phyloP scores from a whole-genome alignment of 495 filamentous ascomycete species.

The Aspergillus funiculosus region DNA sequence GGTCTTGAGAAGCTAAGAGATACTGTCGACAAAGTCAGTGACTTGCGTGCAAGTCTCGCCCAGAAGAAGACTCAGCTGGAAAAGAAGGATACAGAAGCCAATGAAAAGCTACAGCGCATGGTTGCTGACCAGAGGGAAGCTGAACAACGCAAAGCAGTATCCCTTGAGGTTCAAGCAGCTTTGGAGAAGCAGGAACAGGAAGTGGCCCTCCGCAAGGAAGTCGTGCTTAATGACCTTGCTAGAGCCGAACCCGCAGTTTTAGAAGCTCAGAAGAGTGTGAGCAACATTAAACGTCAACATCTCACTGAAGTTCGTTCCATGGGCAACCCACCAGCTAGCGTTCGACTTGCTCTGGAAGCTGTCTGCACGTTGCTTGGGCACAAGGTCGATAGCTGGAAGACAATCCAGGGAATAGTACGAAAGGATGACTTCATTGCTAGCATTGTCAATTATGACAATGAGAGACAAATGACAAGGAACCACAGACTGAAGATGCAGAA shows the following conservation, averaged over 20 bases:
- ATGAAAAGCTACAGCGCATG: slow-evolving; percentile 96
- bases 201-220: slow-evolving; percentile 73
- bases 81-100: slow-evolving; percentile 89
- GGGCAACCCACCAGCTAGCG: slow-evolving; percentile 81
- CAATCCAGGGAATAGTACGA: slow-evolving; percentile 78
- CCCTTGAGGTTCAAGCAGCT: slow-evolving; percentile 78
- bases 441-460: slow-evolving; percentile 96
- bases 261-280: slow-evolving; percentile 90
- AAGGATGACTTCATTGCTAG: slow-evolving; percentile 95
- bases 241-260: slow-evolving; percentile 88
- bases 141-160: slow-evolving; percentile 80
- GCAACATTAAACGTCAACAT: slow-evolving; percentile 95
- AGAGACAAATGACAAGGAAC: slow-evolving; percentile 82
- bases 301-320: slow-evolving; percentile 97
- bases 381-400: slow-evolving; percentile 84
- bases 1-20: slow-evolving; percentile 96
- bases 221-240: slow-evolving; percentile 83
- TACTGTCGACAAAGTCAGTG: slow-evolving; percentile 94
- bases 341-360: slow-evolving; percentile 86
- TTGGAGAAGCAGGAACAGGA: slow-evolving; percentile 86
- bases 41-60: slow-evolving; percentile 81
- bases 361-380: slow-evolving; percentile 93
- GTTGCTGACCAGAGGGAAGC: slow-evolving; percentile 94
- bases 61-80: slow-evolving; percentile 91
- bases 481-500: slow-evolving; percentile 84